Evolutionary conservation across 2,329 filamentous ascomycete species (phyloP).

Genomic region (Stagonosporopsis tanaceti): DNA sequence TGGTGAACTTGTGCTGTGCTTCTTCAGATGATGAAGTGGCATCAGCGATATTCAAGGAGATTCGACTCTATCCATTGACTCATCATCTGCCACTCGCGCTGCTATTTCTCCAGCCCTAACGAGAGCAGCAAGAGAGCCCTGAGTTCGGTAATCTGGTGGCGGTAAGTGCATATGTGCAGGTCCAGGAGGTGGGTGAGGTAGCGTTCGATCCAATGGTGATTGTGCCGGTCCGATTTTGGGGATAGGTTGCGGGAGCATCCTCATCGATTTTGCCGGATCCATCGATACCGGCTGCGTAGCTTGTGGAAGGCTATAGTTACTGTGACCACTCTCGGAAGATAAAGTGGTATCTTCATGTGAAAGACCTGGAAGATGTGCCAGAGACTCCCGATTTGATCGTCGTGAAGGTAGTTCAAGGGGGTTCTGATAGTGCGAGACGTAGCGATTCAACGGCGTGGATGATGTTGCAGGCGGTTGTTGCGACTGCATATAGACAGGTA

Average conservation of each 20-base stretch:
- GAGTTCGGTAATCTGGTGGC: constrained; percentile 40
- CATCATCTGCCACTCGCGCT: constrained; percentile 44
- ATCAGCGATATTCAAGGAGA: constrained; percentile 27
- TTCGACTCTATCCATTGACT: constrained; percentile 20
- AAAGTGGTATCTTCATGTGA: constrained; percentile 51
- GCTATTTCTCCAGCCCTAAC: constrained; percentile 49
- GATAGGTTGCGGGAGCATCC: constrained; percentile 50
- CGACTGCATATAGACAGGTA: constrained; percentile 26
- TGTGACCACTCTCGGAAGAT: constrained; percentile 50
- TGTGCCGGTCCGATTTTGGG: constrained; percentile 39
- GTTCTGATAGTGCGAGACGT: constrained; percentile 31
- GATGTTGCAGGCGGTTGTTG: constrained; percentile 17
- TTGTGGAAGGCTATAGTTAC: constrained; percentile 27
- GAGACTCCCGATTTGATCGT: constrained; percentile 39
- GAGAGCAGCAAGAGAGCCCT: constrained; percentile 48
- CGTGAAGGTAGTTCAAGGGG: constrained; percentile 43
- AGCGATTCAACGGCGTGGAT: constrained; percentile 7
- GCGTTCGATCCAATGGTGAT: constrained; percentile 43
- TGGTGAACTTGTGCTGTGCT: too few species aligned
- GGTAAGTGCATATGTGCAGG: constrained; percentile 30
- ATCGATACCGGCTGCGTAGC: constrained; percentile 29
- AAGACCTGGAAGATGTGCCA: constrained; percentile 42
- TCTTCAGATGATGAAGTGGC: not conserved
- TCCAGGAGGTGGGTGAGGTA: constrained; percentile 20
- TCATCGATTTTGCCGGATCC: constrained; percentile 45